Base-by-base conservation (phyloP, 306 rosid species). In the Quercus suber region DNA sequence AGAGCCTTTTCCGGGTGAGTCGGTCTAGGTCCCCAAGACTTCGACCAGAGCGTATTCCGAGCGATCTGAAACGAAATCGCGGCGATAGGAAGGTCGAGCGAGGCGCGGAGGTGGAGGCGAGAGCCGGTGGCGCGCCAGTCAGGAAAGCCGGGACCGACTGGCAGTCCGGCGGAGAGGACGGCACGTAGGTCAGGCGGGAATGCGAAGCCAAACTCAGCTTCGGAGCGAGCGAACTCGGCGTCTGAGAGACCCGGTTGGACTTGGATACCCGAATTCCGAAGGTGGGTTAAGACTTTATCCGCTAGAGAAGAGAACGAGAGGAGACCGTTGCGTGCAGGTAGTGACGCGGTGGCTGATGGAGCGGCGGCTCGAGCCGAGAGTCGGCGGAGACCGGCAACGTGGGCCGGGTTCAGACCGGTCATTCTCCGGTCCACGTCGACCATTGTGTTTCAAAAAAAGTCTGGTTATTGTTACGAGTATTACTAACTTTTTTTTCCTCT, bases 401-500 rank as follows among this genome's bases (percentile, higher is more conserved):
- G 96, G 21, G 94, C 97, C 92, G 99, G 98, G 81, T 91, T 96
- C 5, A 93, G 92, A 71, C 98, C 97, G 86, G 96, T 73, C 93
- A 96, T 93, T 71, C 99, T 89, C 84, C 96, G 93, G 89, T 91
- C 99, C 27, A 96, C 98, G 89, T 96, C 99, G n/a, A 96, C 99
- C 99, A 96, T 96, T 74, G 69, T 85, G 56, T 52, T 43, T 45
- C 43, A 58, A 8, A 12, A 4, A 63, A 25, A 12, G 14, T 41
- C 14, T 18, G 45, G n/a, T 53, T 35, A 6, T 2, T 37, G 3
- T 33, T 20, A 17, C 5, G 3, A 11, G 15, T 3, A 10, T 13
- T 49, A 8, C 45, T 8, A 41, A 41, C 5, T 27, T 6, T 8
- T 9, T 27, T 33, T 25, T 23, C 27, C 21, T 2, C 17, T 57